Conservation (phyloP, 1,284 basidiomycete genomes). For the Melampsora americana region DNA sequence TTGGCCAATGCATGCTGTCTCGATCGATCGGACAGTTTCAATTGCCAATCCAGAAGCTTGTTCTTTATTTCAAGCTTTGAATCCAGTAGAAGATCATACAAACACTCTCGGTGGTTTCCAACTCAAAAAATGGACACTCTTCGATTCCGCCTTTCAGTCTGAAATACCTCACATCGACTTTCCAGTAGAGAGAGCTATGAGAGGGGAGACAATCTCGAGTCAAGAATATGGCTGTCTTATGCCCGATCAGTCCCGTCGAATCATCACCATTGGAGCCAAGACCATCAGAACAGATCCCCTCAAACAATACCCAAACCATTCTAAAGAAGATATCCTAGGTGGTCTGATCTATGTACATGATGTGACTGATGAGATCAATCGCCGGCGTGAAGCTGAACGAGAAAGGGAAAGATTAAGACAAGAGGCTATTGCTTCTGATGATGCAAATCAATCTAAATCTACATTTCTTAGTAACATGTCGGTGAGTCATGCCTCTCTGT, state of each 20-base stretch:
- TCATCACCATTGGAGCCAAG: slow-evolving; percentile 20
- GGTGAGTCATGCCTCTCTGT: slow-evolving; percentile 12
- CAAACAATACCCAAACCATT: slow-evolving; percentile 2
- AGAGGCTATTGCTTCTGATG: slow-evolving; percentile 20
- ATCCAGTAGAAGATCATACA: not conserved
- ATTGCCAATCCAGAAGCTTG: slow-evolving; percentile 33
- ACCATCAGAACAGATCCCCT: slow-evolving; percentile 14
- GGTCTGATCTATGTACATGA: slow-evolving; percentile 17
- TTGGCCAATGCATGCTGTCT: slow-evolving; percentile 33
- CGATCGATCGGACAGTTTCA: slow-evolving; percentile 30
- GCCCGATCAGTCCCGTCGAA: slow-evolving; percentile 11
- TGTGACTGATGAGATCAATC: slow-evolving; percentile 7
- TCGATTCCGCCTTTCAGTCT: slow-evolving; percentile 12
- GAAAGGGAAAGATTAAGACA: slow-evolving; percentile 23
- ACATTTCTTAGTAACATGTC: slow-evolving; percentile 36
- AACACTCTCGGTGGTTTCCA: not conserved
- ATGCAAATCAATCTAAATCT: slow-evolving; percentile 25
- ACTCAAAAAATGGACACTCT: slow-evolving; percentile 18
- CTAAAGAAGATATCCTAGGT: slow-evolving; percentile 15
- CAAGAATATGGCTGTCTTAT: slow-evolving; percentile 34
- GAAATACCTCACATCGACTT: slow-evolving; percentile 5
- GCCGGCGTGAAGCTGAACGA: not conserved
- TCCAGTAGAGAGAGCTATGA: slow-evolving; percentile 23
- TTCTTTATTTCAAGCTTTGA: slow-evolving; percentile 16
- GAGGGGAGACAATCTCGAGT: slow-evolving; percentile 4